phyloP scores from a whole-genome alignment of 352 stramenopile species.

The Peronosclerospora sorghi region DNA sequence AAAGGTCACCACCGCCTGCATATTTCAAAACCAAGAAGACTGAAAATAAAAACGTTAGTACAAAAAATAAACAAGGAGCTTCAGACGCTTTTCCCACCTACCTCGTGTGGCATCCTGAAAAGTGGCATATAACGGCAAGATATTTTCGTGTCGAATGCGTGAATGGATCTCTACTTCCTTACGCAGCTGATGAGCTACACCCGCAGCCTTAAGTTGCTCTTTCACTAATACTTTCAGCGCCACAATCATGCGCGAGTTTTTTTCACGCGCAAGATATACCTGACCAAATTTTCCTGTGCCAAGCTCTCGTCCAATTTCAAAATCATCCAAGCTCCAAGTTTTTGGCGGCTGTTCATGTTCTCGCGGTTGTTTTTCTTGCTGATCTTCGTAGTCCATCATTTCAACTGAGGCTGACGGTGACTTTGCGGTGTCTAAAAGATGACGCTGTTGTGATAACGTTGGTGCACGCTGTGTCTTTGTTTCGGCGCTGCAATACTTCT shows the following conservation, averaged over 20 bases:
- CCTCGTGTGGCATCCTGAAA: conserved; percentile 71
- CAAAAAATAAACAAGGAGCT: not conserved
- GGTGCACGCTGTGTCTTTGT: conserved; percentile 3
- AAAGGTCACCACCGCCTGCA: conserved; percentile 73
- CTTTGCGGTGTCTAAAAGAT: conserved; percentile 1
- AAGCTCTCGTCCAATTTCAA: conserved; percentile 76
- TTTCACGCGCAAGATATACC: conserved; percentile 83
- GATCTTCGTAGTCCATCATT: conserved; percentile 21
- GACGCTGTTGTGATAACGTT: conserved; percentile 4
- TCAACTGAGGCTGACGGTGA: conserved; percentile 15
- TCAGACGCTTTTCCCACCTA: conserved; percentile 2
- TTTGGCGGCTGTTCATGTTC: conserved; percentile 20
- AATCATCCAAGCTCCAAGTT: conserved; percentile 78
- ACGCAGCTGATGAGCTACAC: conserved; percentile 65
- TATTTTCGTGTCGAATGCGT: conserved; percentile 80
- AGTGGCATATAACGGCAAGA: conserved; percentile 76
- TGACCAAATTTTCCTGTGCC: conserved; percentile 84
- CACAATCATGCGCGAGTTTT: conserved; percentile 64
- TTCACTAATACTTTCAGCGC: conserved; percentile 89
- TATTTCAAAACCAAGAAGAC: conserved; percentile 87
- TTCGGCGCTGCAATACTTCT: conserved; percentile 8
- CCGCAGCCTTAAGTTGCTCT: conserved; percentile 51
- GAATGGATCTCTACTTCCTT: conserved; percentile 90
- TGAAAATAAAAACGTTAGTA: conserved; percentile 5
- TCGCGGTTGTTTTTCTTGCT: conserved; percentile 11